Conservation (phyloP, 352 stramenopile genomes). For the Pythium scleroteichum region DNA sequence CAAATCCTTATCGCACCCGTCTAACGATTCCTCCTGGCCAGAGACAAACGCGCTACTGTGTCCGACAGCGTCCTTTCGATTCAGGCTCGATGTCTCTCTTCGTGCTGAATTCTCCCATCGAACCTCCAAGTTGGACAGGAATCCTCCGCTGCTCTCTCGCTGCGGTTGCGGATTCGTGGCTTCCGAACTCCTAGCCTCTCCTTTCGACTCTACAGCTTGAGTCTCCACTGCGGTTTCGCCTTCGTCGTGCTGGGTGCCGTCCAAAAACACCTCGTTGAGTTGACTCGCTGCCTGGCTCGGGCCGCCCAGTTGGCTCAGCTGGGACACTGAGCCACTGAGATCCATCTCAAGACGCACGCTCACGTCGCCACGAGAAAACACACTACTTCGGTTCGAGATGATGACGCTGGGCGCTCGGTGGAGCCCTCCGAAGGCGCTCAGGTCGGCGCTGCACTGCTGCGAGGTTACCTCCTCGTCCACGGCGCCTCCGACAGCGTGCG, state of each 20-base stretch:
- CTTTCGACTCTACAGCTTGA: not conserved
- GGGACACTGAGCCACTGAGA: conserved; percentile 14
- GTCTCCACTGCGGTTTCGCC: not conserved
- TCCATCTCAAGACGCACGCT: conserved; percentile 40
- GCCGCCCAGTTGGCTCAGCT: conserved; percentile 22
- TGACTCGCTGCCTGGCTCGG: conserved; percentile 29
- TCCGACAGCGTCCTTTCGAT: no score
- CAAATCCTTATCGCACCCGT: not conserved
- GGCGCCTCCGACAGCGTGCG: not conserved
- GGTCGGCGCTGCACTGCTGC: conserved; percentile 66
- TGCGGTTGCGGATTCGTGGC: not conserved
- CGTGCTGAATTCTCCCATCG: conserved; percentile 6
- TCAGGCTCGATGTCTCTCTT: no score
- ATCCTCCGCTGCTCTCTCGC: conserved; percentile 3
- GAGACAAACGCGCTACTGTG: no score
- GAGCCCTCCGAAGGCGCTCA: conserved; percentile 52
- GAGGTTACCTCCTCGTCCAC: conserved; percentile 42
- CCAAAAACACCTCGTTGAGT: conserved; percentile 50
- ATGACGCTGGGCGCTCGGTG: conserved; percentile 24
- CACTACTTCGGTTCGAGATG: not conserved
- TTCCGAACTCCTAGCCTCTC: not conserved
- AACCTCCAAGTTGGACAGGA: conserved; percentile 12
- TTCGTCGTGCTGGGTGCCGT: conserved; percentile 55
- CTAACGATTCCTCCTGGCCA: not conserved
- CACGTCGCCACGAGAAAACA: not conserved